Evolutionary conservation across 2,329 filamentous ascomycete genomes (phyloP), one percentile per base, ranked within the genome.

Genomic region (Exophiala oligosperma): DNA sequence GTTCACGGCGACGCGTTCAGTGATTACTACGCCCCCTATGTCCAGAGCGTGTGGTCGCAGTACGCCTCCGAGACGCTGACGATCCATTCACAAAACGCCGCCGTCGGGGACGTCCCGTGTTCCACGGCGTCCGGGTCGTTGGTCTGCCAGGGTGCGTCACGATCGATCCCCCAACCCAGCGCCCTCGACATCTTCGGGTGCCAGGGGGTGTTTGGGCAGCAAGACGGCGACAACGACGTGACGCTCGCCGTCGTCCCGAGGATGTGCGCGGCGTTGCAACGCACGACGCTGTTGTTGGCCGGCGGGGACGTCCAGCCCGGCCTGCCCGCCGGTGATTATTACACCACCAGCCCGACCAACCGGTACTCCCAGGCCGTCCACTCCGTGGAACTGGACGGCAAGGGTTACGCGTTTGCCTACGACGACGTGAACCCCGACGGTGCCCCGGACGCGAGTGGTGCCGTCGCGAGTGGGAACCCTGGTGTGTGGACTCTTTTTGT

Each of bases 401-500:
- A 77, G 46, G 86, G 86, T 0, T 89, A 89, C 67, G 81, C 84
- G 0, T 89, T 88, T 67, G 78, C 86, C 0, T 89, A 88, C 64
- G 86, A 89, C 66, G 86, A 89, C 68, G 86, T 89, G 17, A 82
- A 83, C 54, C 80, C 84, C 0, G 75, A 78, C 59, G 82, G 79
- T 17, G 77, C 79, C 28, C 73, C 78, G 62, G 83, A 87, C 67
- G 80, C 82, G 52, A 78, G 77, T 2, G 82, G 82, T 2, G 79
- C 78, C 29, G 74, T 84, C 38, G 74, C 80, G 52, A 79, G 76
- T 26, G 69, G 73, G 1, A 74, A 75, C 61, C 80, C 81, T 0
- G 63, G 67, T 14, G 44, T 80, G 11, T 78, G 82, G 55, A 76
- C 74, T 4, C 70, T 83, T 46, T 72, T 74, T 56, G 74, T 81